Conservation (phyloP, 2,329 filamentous ascomycete genomes). For the Neurospora sp. region DNA sequence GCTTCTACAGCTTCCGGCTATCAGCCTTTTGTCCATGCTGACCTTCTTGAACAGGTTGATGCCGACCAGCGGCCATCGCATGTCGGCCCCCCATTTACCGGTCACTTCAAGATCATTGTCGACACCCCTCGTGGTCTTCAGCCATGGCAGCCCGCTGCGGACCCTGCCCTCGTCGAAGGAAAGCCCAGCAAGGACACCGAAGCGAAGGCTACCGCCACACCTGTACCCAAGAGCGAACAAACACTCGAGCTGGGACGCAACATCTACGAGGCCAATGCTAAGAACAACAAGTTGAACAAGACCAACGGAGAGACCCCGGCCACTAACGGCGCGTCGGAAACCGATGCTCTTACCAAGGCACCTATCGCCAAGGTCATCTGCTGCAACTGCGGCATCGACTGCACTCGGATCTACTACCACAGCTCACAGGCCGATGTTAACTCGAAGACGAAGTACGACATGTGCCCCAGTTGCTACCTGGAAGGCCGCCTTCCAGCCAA, state of each 20-base stretch:
- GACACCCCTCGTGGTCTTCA: constrained; percentile 93
- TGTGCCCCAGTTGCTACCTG: constrained; percentile 85
- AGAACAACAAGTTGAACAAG: constrained; percentile 62
- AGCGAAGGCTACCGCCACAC: constrained; percentile 54
- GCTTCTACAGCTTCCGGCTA: constrained; percentile 13
- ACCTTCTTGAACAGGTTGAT: constrained; percentile 59
- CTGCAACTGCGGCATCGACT: constrained; percentile 86
- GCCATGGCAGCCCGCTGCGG: constrained; percentile 84
- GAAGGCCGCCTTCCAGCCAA: constrained; percentile 75
- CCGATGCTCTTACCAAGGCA: constrained; percentile 54
- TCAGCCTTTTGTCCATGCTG: not conserved
- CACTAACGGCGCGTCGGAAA: constrained; percentile 52
- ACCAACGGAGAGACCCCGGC: constrained; percentile 63
- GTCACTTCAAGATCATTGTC: constrained; percentile 91
- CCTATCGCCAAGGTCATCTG: constrained; percentile 67
- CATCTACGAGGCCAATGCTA: constrained; percentile 87
- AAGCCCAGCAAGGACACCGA: constrained; percentile 61
- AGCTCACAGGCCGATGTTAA: constrained; percentile 46
- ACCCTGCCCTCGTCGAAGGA: constrained; percentile 54
- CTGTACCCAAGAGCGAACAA: constrained; percentile 64
- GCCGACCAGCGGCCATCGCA: constrained; percentile 90
- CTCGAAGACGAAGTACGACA: constrained; percentile 66
- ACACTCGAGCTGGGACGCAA: constrained; percentile 92
- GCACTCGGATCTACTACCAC: constrained; percentile 55
- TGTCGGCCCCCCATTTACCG: constrained; percentile 92